Evolutionary conservation across 306 rosid genomes (phyloP).

Genomic region (Lathyrus sativus): DNA sequence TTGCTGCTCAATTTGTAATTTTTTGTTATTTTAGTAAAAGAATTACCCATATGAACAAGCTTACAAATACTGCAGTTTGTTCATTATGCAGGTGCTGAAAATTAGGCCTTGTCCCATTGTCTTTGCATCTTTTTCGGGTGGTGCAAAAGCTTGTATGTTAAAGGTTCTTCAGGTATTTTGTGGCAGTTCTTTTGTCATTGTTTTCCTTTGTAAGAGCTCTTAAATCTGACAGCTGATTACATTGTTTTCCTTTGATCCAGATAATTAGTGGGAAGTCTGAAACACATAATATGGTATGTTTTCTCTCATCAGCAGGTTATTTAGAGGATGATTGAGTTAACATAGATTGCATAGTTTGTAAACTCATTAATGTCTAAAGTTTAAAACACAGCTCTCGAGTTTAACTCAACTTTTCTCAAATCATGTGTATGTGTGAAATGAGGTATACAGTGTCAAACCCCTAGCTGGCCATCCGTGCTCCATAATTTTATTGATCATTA

Average conservation of each 20-base stretch:
- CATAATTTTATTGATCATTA: conserved; percentile 26
- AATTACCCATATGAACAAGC: conserved; percentile 24
- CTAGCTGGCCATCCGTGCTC: not conserved
- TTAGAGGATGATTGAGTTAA: conserved; percentile 20
- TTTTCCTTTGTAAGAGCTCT: not conserved
- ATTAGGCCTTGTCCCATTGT: conserved; percentile 79
- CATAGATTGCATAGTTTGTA: conserved; percentile 25
- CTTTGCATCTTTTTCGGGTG: conserved; percentile 89
- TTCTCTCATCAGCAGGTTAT: conserved; percentile 33
- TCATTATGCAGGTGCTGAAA: conserved; percentile 67
- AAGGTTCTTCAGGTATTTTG: conserved; percentile 80
- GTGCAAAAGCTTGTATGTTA: conserved; percentile 84
- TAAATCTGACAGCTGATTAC: conserved; percentile 25
- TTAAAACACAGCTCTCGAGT: not conserved
- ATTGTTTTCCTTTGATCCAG: conserved; percentile 54
- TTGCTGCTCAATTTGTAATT: conserved; percentile 6
- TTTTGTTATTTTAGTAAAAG: conserved; percentile 13
- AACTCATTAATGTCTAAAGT: not conserved
- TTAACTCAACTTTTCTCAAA: conserved; percentile 28
- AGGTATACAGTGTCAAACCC: conserved; percentile 6
- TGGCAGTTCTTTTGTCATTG: conserved; percentile 31
- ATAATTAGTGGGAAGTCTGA: conserved; percentile 66
- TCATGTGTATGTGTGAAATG: conserved; percentile 8
- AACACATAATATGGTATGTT: conserved; percentile 65
- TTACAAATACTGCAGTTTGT: conserved; percentile 25